phyloP scores from a whole-genome alignment of 257 asterid genomes.

The Cordia subcordata region DNA sequence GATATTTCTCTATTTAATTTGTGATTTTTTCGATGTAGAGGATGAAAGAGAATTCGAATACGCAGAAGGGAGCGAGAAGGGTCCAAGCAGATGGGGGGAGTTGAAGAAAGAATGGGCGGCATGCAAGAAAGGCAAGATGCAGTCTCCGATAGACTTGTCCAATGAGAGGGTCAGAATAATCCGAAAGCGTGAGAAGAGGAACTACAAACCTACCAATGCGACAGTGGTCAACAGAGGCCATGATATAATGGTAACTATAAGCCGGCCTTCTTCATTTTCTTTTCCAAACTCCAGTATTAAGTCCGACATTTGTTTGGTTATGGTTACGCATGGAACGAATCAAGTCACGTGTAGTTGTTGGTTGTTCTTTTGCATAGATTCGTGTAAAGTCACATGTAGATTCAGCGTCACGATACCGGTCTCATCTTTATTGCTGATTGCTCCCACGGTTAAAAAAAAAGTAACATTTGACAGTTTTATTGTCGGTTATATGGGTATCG shows the following conservation, averaged over 20 bases:
- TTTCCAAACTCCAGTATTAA: too few species aligned
- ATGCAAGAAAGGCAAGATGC: constrained; percentile 45
- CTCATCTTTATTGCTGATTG: too few species aligned
- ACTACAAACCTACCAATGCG: constrained; percentile 38
- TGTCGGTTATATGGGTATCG: too few species aligned
- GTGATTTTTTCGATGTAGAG: constrained; percentile 22
- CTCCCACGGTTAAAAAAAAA: too few species aligned
- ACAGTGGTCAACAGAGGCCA: constrained; percentile 55
- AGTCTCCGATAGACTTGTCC: constrained; percentile 64
- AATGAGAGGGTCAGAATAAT: constrained; percentile 28
- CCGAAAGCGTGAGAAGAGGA: constrained; percentile 18
- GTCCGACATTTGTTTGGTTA: too few species aligned
- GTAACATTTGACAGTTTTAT: too few species aligned
- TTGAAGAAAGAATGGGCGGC: constrained; percentile 58
- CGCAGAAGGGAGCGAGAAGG: constrained; percentile 29
- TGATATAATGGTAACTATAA: constrained; percentile 43
- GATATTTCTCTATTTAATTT: neutral
- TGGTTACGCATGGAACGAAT: too few species aligned
- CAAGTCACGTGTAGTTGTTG: too few species aligned
- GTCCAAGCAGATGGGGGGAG: constrained; percentile 66
- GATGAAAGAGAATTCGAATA: constrained; percentile 56
- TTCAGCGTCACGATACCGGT: too few species aligned
- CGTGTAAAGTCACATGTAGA: too few species aligned
- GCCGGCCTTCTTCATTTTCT: too few species aligned
- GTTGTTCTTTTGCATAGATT: too few species aligned